Evolutionary conservation across 2,329 filamentous ascomycete genomes (phyloP).

Genomic region (Sclerotiophoma versabilis): DNA sequence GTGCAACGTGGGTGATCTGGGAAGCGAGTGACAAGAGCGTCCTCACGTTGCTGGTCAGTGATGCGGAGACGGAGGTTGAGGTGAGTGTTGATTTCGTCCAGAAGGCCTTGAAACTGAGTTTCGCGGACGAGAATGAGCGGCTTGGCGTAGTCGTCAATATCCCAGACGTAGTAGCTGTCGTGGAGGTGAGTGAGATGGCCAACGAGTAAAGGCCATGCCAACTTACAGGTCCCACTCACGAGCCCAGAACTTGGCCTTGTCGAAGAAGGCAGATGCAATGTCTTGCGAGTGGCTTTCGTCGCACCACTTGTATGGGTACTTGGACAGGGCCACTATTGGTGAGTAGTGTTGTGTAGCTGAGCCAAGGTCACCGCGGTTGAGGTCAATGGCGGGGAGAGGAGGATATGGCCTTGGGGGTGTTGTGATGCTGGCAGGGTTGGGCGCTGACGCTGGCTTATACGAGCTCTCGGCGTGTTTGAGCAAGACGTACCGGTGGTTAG

Average conservation of each 20-base stretch:
- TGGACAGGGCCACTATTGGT: slow-evolving; percentile 57
- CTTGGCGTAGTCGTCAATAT: slow-evolving; percentile 49
- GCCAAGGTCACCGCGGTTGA: slow-evolving; percentile 43
- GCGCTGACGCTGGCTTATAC: slow-evolving; percentile 26
- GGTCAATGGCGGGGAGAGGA: slow-evolving; percentile 21
- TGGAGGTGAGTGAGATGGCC: slow-evolving; percentile 6
- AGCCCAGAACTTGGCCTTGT: slow-evolving; percentile 63
- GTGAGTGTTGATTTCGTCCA: slow-evolving; percentile 67
- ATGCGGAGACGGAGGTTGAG: slow-evolving; percentile 65
- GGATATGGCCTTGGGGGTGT: background rate
- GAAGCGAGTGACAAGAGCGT: slow-evolving; percentile 69
- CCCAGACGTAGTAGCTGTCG: slow-evolving; percentile 70
- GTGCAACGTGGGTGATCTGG: slow-evolving; percentile 64
- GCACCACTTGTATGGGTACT: slow-evolving; percentile 68
- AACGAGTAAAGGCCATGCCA: slow-evolving; percentile 29
- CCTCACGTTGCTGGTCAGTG: slow-evolving; percentile 59
- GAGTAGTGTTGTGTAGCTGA: slow-evolving; percentile 48
- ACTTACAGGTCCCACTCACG: slow-evolving; percentile 80
- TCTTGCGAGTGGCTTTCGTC: slow-evolving; percentile 57
- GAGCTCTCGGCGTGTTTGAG: slow-evolving; percentile 29
- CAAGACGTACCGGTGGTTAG: slow-evolving; percentile 34
- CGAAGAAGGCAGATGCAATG: slow-evolving; percentile 63
- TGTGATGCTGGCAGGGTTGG: slow-evolving; percentile 7
- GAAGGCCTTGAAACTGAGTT: slow-evolving; percentile 68
- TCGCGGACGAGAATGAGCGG: slow-evolving; percentile 73